phyloP scores from a whole-genome alignment of 345 rosid genomes.

The Gossypium bickii region DNA sequence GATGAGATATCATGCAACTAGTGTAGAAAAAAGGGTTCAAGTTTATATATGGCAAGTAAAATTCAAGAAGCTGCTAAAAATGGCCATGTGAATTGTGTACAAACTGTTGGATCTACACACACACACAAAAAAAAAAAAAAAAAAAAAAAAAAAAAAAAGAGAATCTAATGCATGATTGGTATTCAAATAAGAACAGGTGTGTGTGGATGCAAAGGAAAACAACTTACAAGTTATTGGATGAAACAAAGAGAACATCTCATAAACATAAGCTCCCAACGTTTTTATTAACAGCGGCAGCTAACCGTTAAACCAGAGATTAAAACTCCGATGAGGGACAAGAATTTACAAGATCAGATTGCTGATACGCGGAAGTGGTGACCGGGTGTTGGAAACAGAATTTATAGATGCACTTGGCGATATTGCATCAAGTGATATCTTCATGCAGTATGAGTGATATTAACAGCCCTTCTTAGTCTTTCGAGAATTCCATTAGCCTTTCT shows the following conservation, averaged over 20 bases:
- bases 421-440: slow-evolving; percentile 26
- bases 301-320: slow-evolving; percentile 25
- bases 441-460: slow-evolving; percentile 83
- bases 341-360: slow-evolving; percentile 33
- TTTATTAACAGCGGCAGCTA: slow-evolving; percentile 44
- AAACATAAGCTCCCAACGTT: slow-evolving; percentile 11
- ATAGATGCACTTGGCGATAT: slow-evolving; percentile 17
- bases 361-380: slow-evolving; percentile 14
- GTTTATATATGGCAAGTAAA: background rate
- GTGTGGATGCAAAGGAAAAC: background rate
- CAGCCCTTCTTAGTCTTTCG: slow-evolving; percentile 61
- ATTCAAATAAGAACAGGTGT: background rate
- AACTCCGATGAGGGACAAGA: slow-evolving; percentile 25
- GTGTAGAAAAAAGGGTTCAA: background rate
- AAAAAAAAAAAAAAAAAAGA: background rate
- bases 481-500: slow-evolving; percentile 83
- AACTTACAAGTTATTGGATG: background rate
- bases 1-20: background rate
- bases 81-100: background rate
- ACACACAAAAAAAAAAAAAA: no score
- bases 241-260: slow-evolving; percentile 9
- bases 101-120: background rate
- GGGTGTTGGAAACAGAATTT: slow-evolving; percentile 29
- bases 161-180: background rate
- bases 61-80: background rate